phyloP scores from a whole-genome alignment of 2,329 filamentous ascomycete genomes.

The Colletotrichum australisinense region DNA sequence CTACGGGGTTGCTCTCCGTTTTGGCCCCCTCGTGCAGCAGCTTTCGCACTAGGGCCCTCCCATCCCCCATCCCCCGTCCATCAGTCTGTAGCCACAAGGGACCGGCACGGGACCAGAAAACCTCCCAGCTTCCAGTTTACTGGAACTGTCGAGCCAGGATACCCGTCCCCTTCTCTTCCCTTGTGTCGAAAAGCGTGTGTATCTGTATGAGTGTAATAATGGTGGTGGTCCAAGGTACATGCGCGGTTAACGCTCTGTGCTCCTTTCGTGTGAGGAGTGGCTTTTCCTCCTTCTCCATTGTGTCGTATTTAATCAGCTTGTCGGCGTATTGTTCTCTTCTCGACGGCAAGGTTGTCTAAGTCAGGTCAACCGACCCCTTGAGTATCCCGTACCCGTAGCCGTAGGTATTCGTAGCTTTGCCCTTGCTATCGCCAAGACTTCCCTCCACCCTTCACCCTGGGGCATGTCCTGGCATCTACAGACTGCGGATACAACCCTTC shows the following conservation, averaged over 20 bases:
- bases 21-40: constrained; percentile 18
- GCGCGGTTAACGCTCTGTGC: neutral
- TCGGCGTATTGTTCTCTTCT: neutral
- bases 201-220: neutral
- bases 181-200: neutral
- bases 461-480: constrained; percentile 1
- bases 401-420: neutral
- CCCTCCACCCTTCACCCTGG: neutral
- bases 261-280: neutral
- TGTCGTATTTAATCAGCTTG: neutral
- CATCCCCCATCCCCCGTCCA: neutral
- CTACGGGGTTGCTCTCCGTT: constrained; percentile 20
- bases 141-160: constrained; percentile 15
- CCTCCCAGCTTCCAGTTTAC: constrained; percentile 13
- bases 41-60: neutral
- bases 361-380: neutral
- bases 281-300: neutral
- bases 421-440: constrained; percentile 12
- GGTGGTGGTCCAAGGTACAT: neutral
- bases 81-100: neutral
- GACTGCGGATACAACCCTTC: neutral
- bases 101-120: constrained; percentile 5
- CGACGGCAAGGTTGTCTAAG: neutral
- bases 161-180: neutral
- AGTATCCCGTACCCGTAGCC: neutral